A percentile compares a stretch with the other conserved stretches of the same genome.
Evolutionary conservation across 345 rosid species (phyloP).

Genomic region (Populus nigra): DNA sequence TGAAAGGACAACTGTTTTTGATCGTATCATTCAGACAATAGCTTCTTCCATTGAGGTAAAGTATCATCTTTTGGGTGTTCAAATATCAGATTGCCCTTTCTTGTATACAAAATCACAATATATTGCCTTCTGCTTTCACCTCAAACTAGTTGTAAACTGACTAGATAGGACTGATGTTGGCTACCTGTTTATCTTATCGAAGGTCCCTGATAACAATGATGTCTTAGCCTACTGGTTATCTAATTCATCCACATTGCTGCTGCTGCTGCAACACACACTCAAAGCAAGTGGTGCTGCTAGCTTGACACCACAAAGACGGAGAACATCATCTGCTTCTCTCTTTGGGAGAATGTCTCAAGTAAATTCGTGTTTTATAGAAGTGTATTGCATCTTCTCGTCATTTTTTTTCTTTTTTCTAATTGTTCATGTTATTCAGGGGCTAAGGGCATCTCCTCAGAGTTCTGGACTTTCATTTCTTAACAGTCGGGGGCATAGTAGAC

Average conservation of each 20-base stretch:
- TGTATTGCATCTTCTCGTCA: not conserved
- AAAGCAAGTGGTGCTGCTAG: conserved; percentile 98
- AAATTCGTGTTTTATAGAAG: conserved; percentile 22
- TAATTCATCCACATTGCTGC: conserved; percentile 80
- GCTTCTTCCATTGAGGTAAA: conserved; percentile 83
- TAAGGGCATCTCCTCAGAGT: conserved; percentile 88
- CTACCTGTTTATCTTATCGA: conserved; percentile 27
- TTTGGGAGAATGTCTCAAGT: conserved; percentile 99
- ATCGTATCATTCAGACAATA: conserved; percentile 92
- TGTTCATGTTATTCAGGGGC: conserved; percentile 50
- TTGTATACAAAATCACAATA: not conserved
- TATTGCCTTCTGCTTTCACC: not conserved
- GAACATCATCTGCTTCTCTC: conserved; percentile 82
- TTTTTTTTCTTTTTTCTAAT: conserved; percentile 9
- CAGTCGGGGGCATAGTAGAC: conserved; percentile 66
- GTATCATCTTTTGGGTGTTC: not conserved
- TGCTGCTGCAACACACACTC: conserved; percentile 89
- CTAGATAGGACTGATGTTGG: conserved; percentile 21
- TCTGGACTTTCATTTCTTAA: conserved; percentile 75
- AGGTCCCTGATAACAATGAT: conserved; percentile 85
- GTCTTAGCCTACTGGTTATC: conserved; percentile 91
- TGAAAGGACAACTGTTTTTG: conserved; percentile 90
- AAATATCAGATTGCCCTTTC: not conserved
- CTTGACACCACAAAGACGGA: conserved; percentile 93
- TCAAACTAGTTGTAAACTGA: conserved; percentile 10